phyloP scores from a whole-genome alignment of 768 basidiomycete species.

The Tubosaeta sp. region DNA sequence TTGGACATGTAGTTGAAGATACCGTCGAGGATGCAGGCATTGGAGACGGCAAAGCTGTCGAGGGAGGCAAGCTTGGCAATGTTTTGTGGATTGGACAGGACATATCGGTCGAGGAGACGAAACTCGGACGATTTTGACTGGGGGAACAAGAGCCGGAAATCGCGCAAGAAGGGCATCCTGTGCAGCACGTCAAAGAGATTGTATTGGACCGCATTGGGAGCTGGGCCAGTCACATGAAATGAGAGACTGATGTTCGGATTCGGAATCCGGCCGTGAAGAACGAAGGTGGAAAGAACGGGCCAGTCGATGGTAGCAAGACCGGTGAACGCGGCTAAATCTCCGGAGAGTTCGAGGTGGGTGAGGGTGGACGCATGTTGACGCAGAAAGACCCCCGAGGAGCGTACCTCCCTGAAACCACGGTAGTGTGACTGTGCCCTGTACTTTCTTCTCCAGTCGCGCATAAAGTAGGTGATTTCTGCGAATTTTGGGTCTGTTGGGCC shows the following conservation, averaged over 20 bases:
- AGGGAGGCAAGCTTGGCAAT: slow-evolving; percentile 30
- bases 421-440: slow-evolving; percentile 29
- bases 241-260: slow-evolving; percentile 9
- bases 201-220: not conserved
- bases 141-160: slow-evolving; percentile 31
- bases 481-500: slow-evolving; percentile 31
- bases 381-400: slow-evolving; percentile 28
- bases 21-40: slow-evolving; percentile 29
- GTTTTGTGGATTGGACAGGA: slow-evolving; percentile 18
- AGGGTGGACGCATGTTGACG: slow-evolving; percentile 28
- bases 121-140: slow-evolving; percentile 25
- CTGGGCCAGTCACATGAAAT: slow-evolving; percentile 10
- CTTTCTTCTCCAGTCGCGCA: slow-evolving; percentile 34
- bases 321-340: slow-evolving; percentile 25
- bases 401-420: slow-evolving; percentile 28
- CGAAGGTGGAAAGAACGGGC: slow-evolving; percentile 28
- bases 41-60: slow-evolving; percentile 34
- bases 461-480: slow-evolving; percentile 31
- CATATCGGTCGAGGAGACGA: slow-evolving; percentile 22
- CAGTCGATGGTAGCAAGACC: slow-evolving; percentile 29
- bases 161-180: slow-evolving; percentile 28
- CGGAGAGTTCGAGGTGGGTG: slow-evolving; percentile 30
- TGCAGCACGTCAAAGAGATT: slow-evolving; percentile 26
- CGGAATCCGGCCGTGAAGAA: slow-evolving; percentile 29
- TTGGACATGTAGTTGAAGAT: slow-evolving; percentile 28